Conservation (phyloP, 2,329 filamentous ascomycete genomes). For the Elsinoe australis region DNA sequence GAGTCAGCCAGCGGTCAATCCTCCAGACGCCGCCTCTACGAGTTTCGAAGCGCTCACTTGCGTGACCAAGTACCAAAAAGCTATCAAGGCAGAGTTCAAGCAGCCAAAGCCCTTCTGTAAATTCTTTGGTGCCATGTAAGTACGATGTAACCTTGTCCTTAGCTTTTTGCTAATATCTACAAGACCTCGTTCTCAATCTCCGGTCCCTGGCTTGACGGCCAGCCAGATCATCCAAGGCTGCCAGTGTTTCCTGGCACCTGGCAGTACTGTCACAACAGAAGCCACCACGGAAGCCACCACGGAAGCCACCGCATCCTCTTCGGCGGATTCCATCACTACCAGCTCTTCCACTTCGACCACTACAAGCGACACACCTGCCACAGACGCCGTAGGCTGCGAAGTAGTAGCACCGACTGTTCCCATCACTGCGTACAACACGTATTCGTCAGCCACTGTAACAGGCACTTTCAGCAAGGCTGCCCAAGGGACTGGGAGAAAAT, state of each 20-base stretch:
- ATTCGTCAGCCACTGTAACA: not conserved
- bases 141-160: not conserved
- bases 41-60: not conserved
- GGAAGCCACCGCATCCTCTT: not conserved
- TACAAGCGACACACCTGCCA: not conserved
- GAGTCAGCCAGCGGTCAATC: not conserved
- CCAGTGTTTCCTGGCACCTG: not conserved
- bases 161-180: not conserved
- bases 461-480: not conserved
- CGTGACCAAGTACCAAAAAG: not conserved
- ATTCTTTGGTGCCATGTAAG: not conserved
- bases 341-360: not conserved
- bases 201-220: not conserved
- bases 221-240: not conserved
- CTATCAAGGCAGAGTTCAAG: constrained; percentile 1
- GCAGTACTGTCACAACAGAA: not conserved
- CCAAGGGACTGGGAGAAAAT: not conserved
- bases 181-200: not conserved
- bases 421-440: not conserved
- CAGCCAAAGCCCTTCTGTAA: not conserved
- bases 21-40: not conserved
- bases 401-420: not conserved
- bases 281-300: not conserved
- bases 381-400: not conserved
- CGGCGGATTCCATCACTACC: not conserved